Percentiles rank a stretch among this genome's conserved stretches.
Evolutionary conservation across 441 rosid species (phyloP).

Genomic region (Raphanus hybrid): DNA sequence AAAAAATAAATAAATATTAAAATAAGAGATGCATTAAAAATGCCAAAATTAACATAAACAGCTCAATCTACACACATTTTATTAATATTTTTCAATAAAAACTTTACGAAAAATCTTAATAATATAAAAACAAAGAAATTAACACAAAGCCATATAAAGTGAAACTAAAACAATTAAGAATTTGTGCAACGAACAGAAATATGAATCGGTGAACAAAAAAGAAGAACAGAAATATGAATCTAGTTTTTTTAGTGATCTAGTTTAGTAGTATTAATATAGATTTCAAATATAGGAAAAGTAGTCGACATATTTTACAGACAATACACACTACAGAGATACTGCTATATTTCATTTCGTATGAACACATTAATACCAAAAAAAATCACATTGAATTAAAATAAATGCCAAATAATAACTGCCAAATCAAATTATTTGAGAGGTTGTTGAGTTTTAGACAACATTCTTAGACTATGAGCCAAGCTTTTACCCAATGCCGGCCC

Average conservation of each 20-base stretch:
- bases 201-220: too few relatives aligned
- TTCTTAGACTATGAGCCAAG: too few relatives aligned
- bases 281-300: too few relatives aligned
- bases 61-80: not conserved
- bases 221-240: too few relatives aligned
- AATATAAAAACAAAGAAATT: not conserved
- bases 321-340: not conserved
- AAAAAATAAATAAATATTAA: too few relatives aligned
- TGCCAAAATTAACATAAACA: not conserved
- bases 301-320: not conserved
- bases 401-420: slow-evolving; percentile 3
- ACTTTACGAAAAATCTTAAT: not conserved
- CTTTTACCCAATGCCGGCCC: too few relatives aligned
- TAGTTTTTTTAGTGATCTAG: not conserved
- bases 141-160: not conserved
- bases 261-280: not conserved
- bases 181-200: not conserved
- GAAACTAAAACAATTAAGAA: not conserved
- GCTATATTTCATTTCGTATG: not conserved
- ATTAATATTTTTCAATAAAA: not conserved
- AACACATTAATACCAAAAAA: not conserved
- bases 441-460: too few relatives aligned
- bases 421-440: too few relatives aligned
- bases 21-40: too few relatives aligned
- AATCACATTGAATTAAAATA: not conserved